Evolutionary conservation across 257 asterid genomes (phyloP).

Genomic region (Nicotiana tabacum): DNA sequence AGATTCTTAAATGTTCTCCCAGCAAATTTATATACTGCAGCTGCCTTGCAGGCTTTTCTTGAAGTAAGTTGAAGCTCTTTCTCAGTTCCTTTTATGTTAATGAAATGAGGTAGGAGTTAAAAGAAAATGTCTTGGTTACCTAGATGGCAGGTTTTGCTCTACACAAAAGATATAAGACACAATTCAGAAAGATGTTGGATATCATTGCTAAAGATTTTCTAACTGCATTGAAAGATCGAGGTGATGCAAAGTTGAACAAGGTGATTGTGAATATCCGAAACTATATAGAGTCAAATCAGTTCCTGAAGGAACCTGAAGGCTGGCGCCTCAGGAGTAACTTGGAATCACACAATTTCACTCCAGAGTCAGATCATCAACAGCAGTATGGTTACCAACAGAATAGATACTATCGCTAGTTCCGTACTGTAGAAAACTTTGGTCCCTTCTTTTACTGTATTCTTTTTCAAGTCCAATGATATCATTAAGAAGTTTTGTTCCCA

Average conservation of each 20-base stretch:
- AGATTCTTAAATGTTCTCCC: conserved; percentile 80
- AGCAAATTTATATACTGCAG: conserved; percentile 69
- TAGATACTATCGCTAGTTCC: not conserved
- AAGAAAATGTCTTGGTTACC: conserved; percentile 18
- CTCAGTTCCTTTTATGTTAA: not conserved
- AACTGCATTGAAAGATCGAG: conserved; percentile 36
- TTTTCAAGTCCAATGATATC: not conserved
- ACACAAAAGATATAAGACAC: conserved; percentile 44
- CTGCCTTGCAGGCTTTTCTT: conserved; percentile 67
- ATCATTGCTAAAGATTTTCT: conserved; percentile 48
- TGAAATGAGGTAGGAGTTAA: not conserved
- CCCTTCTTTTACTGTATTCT: not conserved
- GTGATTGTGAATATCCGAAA: conserved; percentile 30
- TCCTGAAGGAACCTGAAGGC: conserved; percentile 58
- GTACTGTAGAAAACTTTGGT: not conserved
- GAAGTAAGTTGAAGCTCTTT: conserved; percentile 46
- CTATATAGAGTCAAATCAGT: conserved; percentile 60
- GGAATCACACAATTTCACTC: conserved; percentile 30
- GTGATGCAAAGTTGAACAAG: conserved; percentile 35
- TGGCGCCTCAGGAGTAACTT: conserved; percentile 35
- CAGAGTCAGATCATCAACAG: not conserved
- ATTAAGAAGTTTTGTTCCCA: not conserved
- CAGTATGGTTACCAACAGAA: conserved; percentile 4
- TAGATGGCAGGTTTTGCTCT: conserved; percentile 79
- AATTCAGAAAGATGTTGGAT: conserved; percentile 56